Base-by-base conservation (phyloP, 345 rosid species). In the Trapa incisa region DNA sequence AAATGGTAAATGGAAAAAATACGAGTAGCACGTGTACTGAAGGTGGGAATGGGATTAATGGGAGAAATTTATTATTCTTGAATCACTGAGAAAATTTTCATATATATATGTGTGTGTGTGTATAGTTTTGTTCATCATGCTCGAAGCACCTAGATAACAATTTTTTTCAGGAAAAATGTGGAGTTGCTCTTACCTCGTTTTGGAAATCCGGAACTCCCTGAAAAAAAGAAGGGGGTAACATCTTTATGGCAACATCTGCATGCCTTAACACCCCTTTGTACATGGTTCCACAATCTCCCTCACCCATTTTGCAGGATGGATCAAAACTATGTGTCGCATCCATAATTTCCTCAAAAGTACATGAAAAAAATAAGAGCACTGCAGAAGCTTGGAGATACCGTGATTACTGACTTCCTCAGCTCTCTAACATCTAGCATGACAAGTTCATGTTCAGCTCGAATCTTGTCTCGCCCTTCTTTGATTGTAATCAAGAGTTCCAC, bases 171-270 rank as follows among this genome's bases (percentile, higher is more conserved):
- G 10, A 22, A 22, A 22, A 39, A 64, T n/a, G 8, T 39, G 29
- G 29, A 22, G 29, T 22, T 22, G 39, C 13, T 7, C 52, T 76
- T 85, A 89, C 98, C 96, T 73, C 76, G 63, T 82, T 79, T 72
- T 83, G 80, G 58, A 92, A 89, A 64, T 85, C 84, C 67, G 73
- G 41, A 47, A 65, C 76, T 72, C 89, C 76, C 72, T 77, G 80
- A 72, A 88, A 81, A 53, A 96, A 89, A 72, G 85, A 92, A 29
- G 91, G 80, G 48, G 93, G 97, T 67, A 89, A 80, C 93, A 92
- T 92, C 81, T 87, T 89, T 65, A 92, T 82, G 67, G 91, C 93
- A 65, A 92, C 94, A 70, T 79, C 82, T 70, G 80, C 63, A 76
- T 87, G 80, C 72, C 78, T 87, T 62, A 92, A 87, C 47, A 80